Conservation (phyloP, 202 grass and related monocot species). For the Dendrocalamus latiflorus region DNA sequence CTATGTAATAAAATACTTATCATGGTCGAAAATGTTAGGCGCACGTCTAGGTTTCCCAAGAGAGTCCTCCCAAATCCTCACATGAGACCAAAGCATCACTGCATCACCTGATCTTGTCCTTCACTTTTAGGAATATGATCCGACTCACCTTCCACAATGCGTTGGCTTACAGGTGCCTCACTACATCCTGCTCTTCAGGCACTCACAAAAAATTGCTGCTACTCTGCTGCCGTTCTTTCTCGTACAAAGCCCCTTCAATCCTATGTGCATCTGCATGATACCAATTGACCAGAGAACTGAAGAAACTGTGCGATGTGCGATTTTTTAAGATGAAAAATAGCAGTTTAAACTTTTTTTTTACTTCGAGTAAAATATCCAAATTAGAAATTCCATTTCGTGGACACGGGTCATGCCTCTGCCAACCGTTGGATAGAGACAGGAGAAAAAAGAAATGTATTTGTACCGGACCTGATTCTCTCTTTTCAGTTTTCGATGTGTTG, state of each 20-base stretch:
- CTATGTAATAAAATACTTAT: no score
- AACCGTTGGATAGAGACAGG: background rate
- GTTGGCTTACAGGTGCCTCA: slow-evolving; percentile 22
- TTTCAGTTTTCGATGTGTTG: background rate
- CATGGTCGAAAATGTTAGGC: no score
- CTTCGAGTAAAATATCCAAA: background rate
- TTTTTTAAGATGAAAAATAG: background rate
- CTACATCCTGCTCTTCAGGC: background rate
- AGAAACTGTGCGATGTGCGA: background rate
- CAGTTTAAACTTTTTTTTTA: background rate
- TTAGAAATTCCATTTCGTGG: background rate
- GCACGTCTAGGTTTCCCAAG: no score
- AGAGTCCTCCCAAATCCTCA: background rate
- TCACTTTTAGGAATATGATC: background rate
- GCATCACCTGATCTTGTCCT: background rate
- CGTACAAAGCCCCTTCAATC: background rate
- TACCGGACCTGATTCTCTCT: background rate
- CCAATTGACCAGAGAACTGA: background rate
- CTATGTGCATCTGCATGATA: background rate
- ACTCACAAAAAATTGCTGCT: background rate
- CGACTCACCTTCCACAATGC: slow-evolving; percentile 15
- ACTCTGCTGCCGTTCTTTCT: background rate
- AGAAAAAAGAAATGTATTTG: no score
- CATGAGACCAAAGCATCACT: background rate
- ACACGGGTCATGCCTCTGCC: background rate